These are phyloP conservation scores for Populus tomentosa DNA, from an alignment of 441 rosid species.

Conservation along the genomic window DNA sequence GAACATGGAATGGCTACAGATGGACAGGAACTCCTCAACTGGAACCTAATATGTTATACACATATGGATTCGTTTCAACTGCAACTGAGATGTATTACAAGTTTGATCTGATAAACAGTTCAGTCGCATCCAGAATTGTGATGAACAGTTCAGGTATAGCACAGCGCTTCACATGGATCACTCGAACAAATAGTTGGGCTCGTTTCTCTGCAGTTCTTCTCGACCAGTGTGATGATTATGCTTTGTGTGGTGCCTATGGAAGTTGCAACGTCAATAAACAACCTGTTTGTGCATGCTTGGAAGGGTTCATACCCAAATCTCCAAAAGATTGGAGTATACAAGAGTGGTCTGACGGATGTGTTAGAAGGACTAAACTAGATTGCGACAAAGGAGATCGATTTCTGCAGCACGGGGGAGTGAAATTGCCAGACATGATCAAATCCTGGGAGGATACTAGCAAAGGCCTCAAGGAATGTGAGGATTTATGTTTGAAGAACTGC, in stretches of 20 bases:
- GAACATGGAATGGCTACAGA: background rate
- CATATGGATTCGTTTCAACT: background rate
- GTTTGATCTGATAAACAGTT: background rate
- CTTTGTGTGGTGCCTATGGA: background rate
- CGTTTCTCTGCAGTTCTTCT: background rate
- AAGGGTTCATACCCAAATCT: conserved; percentile 52
- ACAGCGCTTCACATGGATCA: background rate
- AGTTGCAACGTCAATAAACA: conserved; percentile 9
- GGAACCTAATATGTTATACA: background rate
- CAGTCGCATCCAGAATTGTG: too few species aligned
- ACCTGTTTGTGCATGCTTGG: conserved; percentile 56
- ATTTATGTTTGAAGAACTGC: conserved; percentile 46
- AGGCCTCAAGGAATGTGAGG: conserved; percentile 44
- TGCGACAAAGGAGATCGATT: conserved; percentile 44
- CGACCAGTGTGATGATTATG: background rate
- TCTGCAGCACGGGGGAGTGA: conserved; percentile 31
- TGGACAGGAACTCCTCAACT: background rate
- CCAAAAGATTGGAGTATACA: conserved; percentile 42
- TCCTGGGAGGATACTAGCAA: conserved; percentile 22
- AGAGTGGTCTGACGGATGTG: conserved; percentile 57
- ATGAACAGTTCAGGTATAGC: background rate
- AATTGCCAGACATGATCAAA: conserved; percentile 52
- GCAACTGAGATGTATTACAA: background rate
- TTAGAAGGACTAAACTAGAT: conserved; percentile 33
- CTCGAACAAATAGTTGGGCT: background rate